Evolutionary conservation across 345 rosid genomes (phyloP).

Genomic region (Adansonia digitata): DNA sequence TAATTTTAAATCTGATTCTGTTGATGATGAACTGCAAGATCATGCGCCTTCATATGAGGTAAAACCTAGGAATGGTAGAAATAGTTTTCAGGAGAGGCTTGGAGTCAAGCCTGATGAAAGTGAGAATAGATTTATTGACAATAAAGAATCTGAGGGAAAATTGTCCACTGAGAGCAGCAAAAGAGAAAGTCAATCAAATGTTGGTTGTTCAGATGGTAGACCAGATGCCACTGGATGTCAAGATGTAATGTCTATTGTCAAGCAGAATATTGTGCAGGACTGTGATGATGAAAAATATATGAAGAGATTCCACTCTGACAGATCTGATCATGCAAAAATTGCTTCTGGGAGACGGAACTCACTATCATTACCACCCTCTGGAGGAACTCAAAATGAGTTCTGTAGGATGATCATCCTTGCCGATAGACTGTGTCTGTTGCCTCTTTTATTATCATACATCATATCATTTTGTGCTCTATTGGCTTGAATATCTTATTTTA

Average conservation of each 20-base stretch:
- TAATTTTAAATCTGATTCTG: slow-evolving; percentile 44
- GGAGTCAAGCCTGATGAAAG: slow-evolving; percentile 32
- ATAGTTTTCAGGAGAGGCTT: slow-evolving; percentile 34
- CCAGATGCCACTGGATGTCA: slow-evolving; percentile 32
- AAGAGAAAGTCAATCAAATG: slow-evolving; percentile 31
- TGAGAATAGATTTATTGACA: slow-evolving; percentile 40
- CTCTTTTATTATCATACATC: neutral
- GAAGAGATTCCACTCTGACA: slow-evolving; percentile 21
- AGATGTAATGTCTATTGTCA: slow-evolving; percentile 29
- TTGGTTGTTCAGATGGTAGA: slow-evolving; percentile 39
- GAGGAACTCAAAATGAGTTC: slow-evolving; percentile 43
- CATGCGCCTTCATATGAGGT: slow-evolving; percentile 31
- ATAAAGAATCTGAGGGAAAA: slow-evolving; percentile 38
- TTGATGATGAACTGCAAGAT: slow-evolving; percentile 29
- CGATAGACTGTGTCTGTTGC: neutral
- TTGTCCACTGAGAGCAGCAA: slow-evolving; percentile 34
- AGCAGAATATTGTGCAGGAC: slow-evolving; percentile 40
- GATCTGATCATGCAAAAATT: slow-evolving; percentile 34
- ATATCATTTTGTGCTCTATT: neutral
- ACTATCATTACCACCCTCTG: slow-evolving; percentile 40
- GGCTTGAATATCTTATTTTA: neutral
- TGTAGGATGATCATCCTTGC: too few species aligned
- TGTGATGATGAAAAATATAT: slow-evolving; percentile 29
- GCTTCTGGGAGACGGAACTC: slow-evolving; percentile 39
- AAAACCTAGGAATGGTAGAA: slow-evolving; percentile 38